A percentile compares a stretch with the other conserved stretches of the same genome.
These are phyloP conservation scores for Fragaria ananassa DNA, from an alignment of 306 rosid genomes.

Conservation along the genomic window DNA sequence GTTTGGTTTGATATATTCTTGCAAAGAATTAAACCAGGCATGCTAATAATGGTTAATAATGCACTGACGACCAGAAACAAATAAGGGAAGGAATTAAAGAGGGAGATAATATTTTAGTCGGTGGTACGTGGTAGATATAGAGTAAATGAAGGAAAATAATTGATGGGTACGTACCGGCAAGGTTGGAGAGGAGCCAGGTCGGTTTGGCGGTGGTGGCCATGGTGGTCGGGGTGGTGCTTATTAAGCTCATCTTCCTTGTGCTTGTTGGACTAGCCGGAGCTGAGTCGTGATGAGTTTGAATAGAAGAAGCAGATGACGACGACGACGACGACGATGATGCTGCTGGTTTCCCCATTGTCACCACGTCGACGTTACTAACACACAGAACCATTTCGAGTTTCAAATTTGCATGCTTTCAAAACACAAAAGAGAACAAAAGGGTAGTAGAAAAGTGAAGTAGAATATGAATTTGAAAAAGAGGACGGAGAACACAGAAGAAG, in stretches of 20 bases:
- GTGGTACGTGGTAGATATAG: background rate
- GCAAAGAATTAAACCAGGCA: background rate
- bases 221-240: conserved; percentile 15
- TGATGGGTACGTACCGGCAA: conserved; percentile 47
- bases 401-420: background rate
- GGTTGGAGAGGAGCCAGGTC: conserved; percentile 40
- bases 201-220: conserved; percentile 30
- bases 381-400: background rate
- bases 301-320: background rate
- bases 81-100: background rate
- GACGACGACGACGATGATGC: background rate
- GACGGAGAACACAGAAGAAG: background rate
- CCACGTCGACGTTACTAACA: background rate
- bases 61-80: background rate
- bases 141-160: conserved; percentile 1
- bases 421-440: background rate
- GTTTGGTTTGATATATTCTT: background rate
- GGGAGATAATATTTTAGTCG: background rate
- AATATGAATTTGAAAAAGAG: background rate
- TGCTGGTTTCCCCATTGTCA: background rate
- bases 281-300: background rate
- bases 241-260: conserved; percentile 15
- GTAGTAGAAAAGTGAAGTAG: background rate
- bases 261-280: background rate
- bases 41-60: background rate